These are phyloP conservation scores for Mycosarcoma mackinlayi DNA, from an alignment of 1,284 basidiomycete species.

Conservation along the genomic window DNA sequence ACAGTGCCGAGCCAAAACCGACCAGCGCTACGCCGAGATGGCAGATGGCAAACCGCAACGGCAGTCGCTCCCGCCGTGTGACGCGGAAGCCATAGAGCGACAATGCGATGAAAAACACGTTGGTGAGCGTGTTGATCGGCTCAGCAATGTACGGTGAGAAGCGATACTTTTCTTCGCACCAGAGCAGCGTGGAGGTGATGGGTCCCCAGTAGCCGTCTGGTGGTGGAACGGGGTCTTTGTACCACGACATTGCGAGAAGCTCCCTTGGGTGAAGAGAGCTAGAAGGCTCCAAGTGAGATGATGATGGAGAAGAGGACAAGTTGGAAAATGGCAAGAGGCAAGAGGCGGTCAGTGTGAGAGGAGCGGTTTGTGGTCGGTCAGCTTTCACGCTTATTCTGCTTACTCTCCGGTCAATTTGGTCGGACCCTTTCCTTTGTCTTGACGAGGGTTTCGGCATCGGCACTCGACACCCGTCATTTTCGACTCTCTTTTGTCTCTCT, in stretches of 20 bases:
- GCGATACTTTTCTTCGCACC: constrained; percentile 65
- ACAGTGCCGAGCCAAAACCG: constrained; percentile 57
- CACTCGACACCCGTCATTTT: too few species aligned
- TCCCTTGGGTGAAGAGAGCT: not conserved
- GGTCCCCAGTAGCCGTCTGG: constrained; percentile 60
- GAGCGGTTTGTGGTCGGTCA: too few species aligned
- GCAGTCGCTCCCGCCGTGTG: constrained; percentile 33
- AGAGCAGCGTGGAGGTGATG: constrained; percentile 59
- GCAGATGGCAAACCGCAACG: constrained; percentile 52
- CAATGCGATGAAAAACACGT: constrained; percentile 70
- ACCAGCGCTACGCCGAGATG: constrained; percentile 58
- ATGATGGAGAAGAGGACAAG: not conserved
- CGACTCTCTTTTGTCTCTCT: too few species aligned
- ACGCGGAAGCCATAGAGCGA: constrained; percentile 68
- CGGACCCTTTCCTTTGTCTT: too few species aligned
- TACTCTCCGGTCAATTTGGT: too few species aligned
- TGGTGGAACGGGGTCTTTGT: constrained; percentile 18
- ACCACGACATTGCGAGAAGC: constrained; percentile 33
- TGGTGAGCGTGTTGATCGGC: constrained; percentile 68
- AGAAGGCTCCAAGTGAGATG: not conserved
- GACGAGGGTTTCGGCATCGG: too few species aligned
- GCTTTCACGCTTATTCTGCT: constrained; percentile 1
- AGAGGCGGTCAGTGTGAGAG: too few species aligned
- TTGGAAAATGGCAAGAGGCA: too few species aligned
- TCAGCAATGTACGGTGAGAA: constrained; percentile 63